Conservation (phyloP, 192 early-diverging fungal genomes). For the Coemansia sp. region DNA sequence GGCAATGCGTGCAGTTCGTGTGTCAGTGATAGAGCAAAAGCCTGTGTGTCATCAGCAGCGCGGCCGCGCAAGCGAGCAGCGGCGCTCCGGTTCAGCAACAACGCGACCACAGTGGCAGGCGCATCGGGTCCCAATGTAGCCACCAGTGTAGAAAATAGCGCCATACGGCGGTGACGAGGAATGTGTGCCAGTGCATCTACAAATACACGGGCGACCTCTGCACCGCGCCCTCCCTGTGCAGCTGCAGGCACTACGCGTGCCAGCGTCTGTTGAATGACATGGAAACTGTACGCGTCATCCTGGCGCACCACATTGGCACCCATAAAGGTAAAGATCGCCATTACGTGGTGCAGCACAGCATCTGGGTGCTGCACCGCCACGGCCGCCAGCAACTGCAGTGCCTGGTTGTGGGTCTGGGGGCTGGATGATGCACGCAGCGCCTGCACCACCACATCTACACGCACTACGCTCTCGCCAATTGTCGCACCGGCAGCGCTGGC, state of each 20-base stretch:
- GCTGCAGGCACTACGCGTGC: slow-evolving; percentile 79
- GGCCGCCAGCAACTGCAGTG: slow-evolving; percentile 81
- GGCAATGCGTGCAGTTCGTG: slow-evolving; percentile 63
- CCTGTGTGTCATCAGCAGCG: slow-evolving; percentile 64
- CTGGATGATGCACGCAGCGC: slow-evolving; percentile 86
- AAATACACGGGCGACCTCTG: slow-evolving; percentile 67
- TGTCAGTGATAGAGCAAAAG: slow-evolving; percentile 73
- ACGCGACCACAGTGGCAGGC: slow-evolving; percentile 71
- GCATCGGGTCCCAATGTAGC: slow-evolving; percentile 72
- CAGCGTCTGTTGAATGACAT: slow-evolving; percentile 87
- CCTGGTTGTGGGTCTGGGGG: slow-evolving; percentile 91
- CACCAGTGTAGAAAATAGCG: slow-evolving; percentile 81
- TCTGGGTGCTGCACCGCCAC: slow-evolving; percentile 80
- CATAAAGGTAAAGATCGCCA: slow-evolving; percentile 99
- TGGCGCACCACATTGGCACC: slow-evolving; percentile 91
- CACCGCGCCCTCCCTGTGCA: slow-evolving; percentile 9
- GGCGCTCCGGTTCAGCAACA: slow-evolving; percentile 72
- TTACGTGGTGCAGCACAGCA: slow-evolving; percentile 84
- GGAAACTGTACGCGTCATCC: slow-evolving; percentile 95
- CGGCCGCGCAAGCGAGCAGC: slow-evolving; percentile 54
- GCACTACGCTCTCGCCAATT: slow-evolving; percentile 61
- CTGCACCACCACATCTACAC: slow-evolving; percentile 83
- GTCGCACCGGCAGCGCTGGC: slow-evolving; percentile 9
- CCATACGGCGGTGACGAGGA: slow-evolving; percentile 85
- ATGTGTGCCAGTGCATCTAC: slow-evolving; percentile 89